Evolutionary conservation across 176 grass and related monocot species (phyloP).

Genomic region (Ensete ventricosum): DNA sequence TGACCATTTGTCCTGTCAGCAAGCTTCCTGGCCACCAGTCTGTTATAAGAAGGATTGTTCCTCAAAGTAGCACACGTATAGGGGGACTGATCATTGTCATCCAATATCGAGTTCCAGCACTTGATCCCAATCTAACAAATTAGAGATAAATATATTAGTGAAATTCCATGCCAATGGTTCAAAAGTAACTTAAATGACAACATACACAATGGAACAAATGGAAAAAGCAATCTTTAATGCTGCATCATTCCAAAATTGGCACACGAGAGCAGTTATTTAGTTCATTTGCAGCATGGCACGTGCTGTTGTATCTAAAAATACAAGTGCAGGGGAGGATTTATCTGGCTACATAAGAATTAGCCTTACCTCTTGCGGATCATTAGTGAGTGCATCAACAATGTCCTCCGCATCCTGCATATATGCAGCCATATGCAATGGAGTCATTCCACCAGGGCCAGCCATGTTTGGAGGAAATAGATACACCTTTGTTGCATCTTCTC

Average conservation of each 20-base stretch:
- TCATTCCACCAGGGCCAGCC: slow-evolving; percentile 72
- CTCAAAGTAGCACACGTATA: slow-evolving; percentile 54
- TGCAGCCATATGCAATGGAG: slow-evolving; percentile 81
- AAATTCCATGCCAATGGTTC: no score
- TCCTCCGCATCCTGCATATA: slow-evolving; percentile 47
- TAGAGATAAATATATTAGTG: slow-evolving; percentile 9
- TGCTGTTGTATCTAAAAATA: neutral
- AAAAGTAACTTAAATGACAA: no score
- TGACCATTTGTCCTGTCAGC: slow-evolving; percentile 57
- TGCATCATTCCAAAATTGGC: no score
- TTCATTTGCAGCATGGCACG: no score
- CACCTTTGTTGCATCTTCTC: slow-evolving; percentile 32
- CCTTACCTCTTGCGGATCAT: slow-evolving; percentile 81
- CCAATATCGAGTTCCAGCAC: slow-evolving; percentile 56
- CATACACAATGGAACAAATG: no score
- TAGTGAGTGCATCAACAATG: slow-evolving; percentile 84
- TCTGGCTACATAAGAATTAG: neutral
- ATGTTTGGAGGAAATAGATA: slow-evolving; percentile 65
- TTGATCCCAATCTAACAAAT: slow-evolving; percentile 70
- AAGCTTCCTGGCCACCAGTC: slow-evolving; percentile 60
- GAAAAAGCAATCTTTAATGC: no score
- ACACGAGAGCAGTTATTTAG: no score
- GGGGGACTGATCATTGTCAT: slow-evolving; percentile 66
- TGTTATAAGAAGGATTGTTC: slow-evolving; percentile 73
- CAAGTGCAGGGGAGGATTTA: slow-evolving; percentile 1